These are phyloP conservation scores for Aristolochia californica DNA, from an alignment of 164 flowering plant genomes.

Conservation along the genomic window DNA sequence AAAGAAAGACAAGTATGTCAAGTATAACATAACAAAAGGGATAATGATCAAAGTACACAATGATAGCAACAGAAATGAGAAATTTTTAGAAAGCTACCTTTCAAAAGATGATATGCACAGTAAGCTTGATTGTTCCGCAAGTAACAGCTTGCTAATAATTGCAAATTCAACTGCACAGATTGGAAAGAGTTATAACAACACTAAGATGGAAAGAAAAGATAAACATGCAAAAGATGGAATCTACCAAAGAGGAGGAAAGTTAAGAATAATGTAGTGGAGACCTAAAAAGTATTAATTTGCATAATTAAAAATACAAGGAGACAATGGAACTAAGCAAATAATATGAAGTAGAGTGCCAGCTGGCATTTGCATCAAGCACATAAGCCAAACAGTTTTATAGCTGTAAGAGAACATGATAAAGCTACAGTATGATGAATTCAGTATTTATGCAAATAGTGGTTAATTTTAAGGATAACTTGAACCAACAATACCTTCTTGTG, in stretches of 20 bases:
- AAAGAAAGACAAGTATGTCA: background rate
- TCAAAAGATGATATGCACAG: conserved; percentile 78
- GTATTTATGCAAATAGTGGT: no score
- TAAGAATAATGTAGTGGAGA: no score
- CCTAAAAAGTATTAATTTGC: no score
- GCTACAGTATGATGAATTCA: no score
- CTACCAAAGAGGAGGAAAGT: background rate
- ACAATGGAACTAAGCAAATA: no score
- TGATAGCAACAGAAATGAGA: background rate
- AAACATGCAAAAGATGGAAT: background rate
- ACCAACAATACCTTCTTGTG: background rate
- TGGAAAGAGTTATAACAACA: background rate
- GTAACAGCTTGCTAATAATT: conserved; percentile 80
- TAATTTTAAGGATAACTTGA: background rate
- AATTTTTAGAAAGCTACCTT: conserved; percentile 36
- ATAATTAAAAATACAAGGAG: no score
- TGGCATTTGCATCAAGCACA: background rate
- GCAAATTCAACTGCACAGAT: conserved; percentile 61
- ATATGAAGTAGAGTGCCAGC: background rate
- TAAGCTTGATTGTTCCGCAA: conserved; percentile 83
- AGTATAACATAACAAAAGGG: background rate
- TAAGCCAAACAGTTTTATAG: no score
- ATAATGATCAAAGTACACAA: background rate
- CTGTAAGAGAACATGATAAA: no score
- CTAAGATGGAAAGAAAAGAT: background rate